A percentile compares a stretch with the other conserved stretches of the same genome.
Evolutionary conservation across 441 rosid genomes (phyloP).

Genomic region (Isatis lusitanica): DNA sequence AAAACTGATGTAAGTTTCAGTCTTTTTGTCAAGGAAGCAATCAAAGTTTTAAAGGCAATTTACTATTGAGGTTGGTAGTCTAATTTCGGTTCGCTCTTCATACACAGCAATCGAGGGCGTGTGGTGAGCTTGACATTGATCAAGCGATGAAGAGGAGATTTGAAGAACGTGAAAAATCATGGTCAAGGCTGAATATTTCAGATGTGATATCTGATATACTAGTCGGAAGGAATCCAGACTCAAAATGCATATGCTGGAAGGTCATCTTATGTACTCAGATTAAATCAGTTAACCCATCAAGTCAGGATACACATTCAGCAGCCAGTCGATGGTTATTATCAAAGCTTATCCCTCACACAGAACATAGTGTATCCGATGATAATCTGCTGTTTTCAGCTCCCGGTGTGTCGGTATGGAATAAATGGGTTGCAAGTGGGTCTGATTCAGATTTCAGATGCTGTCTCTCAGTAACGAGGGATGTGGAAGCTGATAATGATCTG

Average conservation of each 20-base stretch:
- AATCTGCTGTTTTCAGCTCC: conserved; percentile 57
- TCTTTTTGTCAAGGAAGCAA: conserved; percentile 21
- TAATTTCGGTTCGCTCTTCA: conserved; percentile 27
- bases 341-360: conserved; percentile 63
- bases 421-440: conserved; percentile 53
- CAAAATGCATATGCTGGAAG: conserved; percentile 83
- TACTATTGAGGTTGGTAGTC: conserved; percentile 19
- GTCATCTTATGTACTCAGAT: conserved; percentile 59
- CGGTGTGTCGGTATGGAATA: conserved; percentile 82
- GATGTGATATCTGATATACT: conserved; percentile 59
- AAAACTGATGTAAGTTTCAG: conserved; percentile 55
- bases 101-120: conserved; percentile 47
- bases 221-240: conserved; percentile 58
- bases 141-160: conserved; percentile 61
- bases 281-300: conserved; percentile 31
- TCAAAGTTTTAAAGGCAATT: conserved; percentile 6
- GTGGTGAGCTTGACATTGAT: conserved; percentile 67
- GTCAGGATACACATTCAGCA: conserved; percentile 39
- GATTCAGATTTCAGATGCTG: conserved; percentile 53
- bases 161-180: conserved; percentile 62
- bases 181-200: conserved; percentile 85
- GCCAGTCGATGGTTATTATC: conserved; percentile 70
- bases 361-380: conserved; percentile 43
- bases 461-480: conserved; percentile 69
- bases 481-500: conserved; percentile 38